Evolutionary conservation across 1,284 basidiomycete genomes (phyloP).

Genomic region (Apiotrichum veenhuisii): DNA sequence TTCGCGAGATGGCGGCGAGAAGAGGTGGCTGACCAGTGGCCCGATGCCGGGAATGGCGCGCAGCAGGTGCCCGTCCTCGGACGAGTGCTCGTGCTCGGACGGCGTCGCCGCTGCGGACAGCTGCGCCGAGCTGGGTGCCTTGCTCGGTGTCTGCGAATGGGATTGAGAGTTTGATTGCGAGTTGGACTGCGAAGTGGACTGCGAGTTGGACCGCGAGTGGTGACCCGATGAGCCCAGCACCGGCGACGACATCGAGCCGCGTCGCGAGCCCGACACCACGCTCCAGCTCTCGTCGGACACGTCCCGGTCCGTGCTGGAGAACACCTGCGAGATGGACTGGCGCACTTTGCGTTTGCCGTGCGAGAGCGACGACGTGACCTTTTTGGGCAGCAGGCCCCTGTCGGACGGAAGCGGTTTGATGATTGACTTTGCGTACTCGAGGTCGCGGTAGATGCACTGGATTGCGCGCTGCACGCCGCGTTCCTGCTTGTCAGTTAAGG

Average conservation of each 20-base stretch:
- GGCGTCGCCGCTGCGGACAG: neutral
- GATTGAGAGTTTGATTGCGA: neutral
- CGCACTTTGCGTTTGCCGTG: neutral
- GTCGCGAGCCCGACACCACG: constrained; percentile 13
- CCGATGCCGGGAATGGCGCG: neutral
- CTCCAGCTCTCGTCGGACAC: constrained; percentile 21
- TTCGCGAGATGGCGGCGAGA: neutral
- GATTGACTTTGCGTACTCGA: constrained; percentile 79
- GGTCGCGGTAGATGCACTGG: constrained; percentile 85
- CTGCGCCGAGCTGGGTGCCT: neutral
- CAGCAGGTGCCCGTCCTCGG: neutral
- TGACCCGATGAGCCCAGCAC: neutral
- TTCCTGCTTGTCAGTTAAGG: constrained; percentile 58
- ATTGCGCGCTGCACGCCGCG: constrained; percentile 83
- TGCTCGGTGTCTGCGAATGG: neutral
- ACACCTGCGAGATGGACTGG: neutral
- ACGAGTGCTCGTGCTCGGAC: too few species aligned
- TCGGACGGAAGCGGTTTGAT: constrained; percentile 57
- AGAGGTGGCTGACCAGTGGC: constrained; percentile 4
- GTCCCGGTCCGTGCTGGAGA: neutral
- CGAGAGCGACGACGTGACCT: neutral
- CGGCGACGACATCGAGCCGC: neutral
- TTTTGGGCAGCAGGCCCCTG: neutral
- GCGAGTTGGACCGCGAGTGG: neutral
- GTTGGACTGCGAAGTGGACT: too few species aligned